Conservation (phyloP, 1,284 basidiomycete genomes). For the Fistulinella cinereoalba region DNA sequence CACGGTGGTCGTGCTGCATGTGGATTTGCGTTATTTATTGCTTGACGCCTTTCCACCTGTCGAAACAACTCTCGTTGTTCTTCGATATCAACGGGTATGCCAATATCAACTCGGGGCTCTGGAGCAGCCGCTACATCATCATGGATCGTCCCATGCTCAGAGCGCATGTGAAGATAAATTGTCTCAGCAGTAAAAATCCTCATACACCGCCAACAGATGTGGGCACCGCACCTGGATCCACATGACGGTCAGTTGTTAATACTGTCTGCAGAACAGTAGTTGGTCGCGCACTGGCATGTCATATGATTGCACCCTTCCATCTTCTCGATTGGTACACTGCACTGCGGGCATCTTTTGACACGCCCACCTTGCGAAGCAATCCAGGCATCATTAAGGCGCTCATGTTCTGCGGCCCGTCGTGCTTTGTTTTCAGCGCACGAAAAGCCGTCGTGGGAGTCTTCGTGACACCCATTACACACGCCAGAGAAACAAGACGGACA, state of each 20-base stretch:
- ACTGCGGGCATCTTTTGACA: slow-evolving; percentile 42
- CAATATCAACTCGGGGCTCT: slow-evolving; percentile 1
- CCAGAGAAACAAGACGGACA: slow-evolving; percentile 52
- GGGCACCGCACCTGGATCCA: slow-evolving; percentile 46
- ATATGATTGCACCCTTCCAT: slow-evolving; percentile 57
- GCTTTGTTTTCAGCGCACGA: slow-evolving; percentile 44
- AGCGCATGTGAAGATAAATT: slow-evolving; percentile 52
- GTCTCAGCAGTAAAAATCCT: slow-evolving; percentile 29
- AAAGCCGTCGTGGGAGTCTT: slow-evolving; percentile 50
- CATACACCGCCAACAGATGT: slow-evolving; percentile 55
- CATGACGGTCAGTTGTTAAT: background rate
- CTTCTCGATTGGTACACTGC: slow-evolving; percentile 48
- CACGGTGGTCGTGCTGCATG: background rate
- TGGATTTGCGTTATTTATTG: background rate
- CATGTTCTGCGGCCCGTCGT: slow-evolving; percentile 32
- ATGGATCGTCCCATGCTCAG: slow-evolving; percentile 43
- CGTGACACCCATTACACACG: slow-evolving; percentile 50
- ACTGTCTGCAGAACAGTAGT: background rate
- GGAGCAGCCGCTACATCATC: slow-evolving; percentile 4
- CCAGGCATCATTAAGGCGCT: slow-evolving; percentile 46
- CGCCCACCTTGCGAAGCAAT: slow-evolving; percentile 29
- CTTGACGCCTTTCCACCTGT: slow-evolving; percentile 12
- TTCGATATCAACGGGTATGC: slow-evolving; percentile 17
- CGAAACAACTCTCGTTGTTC: slow-evolving; percentile 22
- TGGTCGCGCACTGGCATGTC: slow-evolving; percentile 34